A percentile compares a stretch with the other conserved stretches of the same genome.
These are phyloP conservation scores for Kodamaea ohmeri DNA, from an alignment of 1,139 yeast genomes.

Conservation along the genomic window DNA sequence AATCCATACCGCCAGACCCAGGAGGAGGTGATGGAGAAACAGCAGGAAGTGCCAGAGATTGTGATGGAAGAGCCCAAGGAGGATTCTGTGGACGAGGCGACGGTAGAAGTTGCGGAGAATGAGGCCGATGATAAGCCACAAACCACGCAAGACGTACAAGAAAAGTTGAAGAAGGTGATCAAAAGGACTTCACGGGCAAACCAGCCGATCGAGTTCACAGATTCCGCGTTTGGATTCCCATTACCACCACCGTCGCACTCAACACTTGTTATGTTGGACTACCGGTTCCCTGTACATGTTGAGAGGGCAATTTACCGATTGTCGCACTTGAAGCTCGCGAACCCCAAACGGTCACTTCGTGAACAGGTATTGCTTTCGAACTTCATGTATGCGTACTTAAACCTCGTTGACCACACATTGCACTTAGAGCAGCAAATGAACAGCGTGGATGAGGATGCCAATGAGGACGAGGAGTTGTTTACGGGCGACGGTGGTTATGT, in stretches of 20 bases:
- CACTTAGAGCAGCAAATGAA: constrained; percentile 59
- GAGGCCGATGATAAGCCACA: constrained; percentile 25
- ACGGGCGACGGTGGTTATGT: constrained; percentile 14
- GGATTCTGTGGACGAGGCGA: constrained; percentile 9
- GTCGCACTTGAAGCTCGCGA: constrained; percentile 89
- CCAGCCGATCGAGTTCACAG: constrained; percentile 75
- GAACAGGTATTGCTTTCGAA: constrained; percentile 92
- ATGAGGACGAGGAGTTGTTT: constrained; percentile 13
- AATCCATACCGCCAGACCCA: constrained; percentile 10
- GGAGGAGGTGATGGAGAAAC: constrained; percentile 9
- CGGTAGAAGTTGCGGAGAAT: constrained; percentile 9
- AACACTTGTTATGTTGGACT: constrained; percentile 74
- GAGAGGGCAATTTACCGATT: constrained; percentile 93
- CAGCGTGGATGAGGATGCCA: constrained; percentile 20
- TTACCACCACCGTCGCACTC: constrained; percentile 76
- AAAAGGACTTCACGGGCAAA: constrained; percentile 49
- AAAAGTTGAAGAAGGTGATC: constrained; percentile 44
- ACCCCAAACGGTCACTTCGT: constrained; percentile 83
- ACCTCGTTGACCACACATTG: constrained; percentile 85
- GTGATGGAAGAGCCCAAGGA: constrained; percentile 11
- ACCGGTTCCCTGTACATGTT: constrained; percentile 88
- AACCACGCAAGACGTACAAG: constrained; percentile 45
- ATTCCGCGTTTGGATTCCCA: constrained; percentile 84
- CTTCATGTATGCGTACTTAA: constrained; percentile 96
- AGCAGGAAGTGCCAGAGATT: constrained; percentile 8